Evolutionary conservation across 306 rosid genomes (phyloP), one percentile per base, ranked within the genome.

Genomic region (Neltuma alba): DNA sequence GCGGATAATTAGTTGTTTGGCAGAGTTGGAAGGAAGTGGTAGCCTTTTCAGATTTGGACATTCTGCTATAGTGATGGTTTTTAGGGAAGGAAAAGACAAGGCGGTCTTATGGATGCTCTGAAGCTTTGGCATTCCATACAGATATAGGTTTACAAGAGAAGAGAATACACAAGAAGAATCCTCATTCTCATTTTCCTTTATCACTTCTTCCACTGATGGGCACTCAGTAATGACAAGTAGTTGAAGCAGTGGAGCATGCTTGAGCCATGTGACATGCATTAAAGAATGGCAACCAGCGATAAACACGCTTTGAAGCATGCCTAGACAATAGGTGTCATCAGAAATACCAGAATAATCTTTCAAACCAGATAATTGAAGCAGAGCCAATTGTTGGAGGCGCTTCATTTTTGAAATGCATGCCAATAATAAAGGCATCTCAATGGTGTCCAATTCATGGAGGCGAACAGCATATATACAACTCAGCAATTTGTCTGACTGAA

Each of bases 231-330:
- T 58, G 9, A 3, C 0, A 10, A 58, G 20, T 13, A 12, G 0
- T 27, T 58, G 36, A 25, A 58, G 34, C 2, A 1, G 0, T 58
- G 64, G 34, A 11, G 34, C 64, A 58, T 58, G 5, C 34, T 27
- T 58, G 34, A 58, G 64, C 64, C 64, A 58, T 58, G 34, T 58
- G 20, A 27, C 31, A 4, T 58, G 36, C 1, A 1, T 25, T 25
- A 58, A 11, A 1, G 34, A 58, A 27, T n/a, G 0, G 60, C 60
- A 54, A 9, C 0, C 0, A 1, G 0, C 0, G 5, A 54, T 8
- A 7, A 5, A 1, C 60, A 7, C 60, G 6, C 1, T 2, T 54
- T 10, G 44, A 20, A 64, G 45, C 70, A 8, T 64, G 27, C 11
- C 18, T 0, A 64, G 44, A 34, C 8, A n/a, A 6, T 3, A 65